A percentile compares a stretch with the other conserved stretches of the same genome.
Conservation (phyloP, 352 stramenopile genomes). For the Thalassiosira ordinaria region DNA sequence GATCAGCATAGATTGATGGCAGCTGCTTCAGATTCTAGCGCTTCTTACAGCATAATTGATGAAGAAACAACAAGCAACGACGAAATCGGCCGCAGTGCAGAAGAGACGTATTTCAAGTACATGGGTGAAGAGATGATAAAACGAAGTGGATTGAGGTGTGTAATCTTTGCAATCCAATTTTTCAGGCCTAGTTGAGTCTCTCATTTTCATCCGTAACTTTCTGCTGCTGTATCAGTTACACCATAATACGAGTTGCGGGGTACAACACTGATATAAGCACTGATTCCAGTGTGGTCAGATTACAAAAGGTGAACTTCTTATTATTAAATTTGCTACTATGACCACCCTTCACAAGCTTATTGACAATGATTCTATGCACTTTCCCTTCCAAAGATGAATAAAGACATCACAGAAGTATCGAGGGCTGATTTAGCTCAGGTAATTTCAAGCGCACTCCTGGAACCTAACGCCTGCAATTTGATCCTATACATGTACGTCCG, state of each 20-base stretch:
- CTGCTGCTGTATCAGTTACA: constrained; percentile 49
- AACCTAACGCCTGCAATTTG: constrained; percentile 82
- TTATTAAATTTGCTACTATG: not conserved
- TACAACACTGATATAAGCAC: constrained; percentile 69
- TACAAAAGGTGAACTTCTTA: constrained; percentile 56
- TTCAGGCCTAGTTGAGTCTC: no score
- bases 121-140: constrained; percentile 82
- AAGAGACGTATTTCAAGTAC: constrained; percentile 86
- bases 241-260: constrained; percentile 74
- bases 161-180: no score
- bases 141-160: constrained; percentile 71
- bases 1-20: constrained; percentile 58
- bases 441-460: constrained; percentile 73
- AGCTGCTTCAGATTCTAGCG: constrained; percentile 14
- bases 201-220: no score
- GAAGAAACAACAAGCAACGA: constrained; percentile 39
- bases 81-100: constrained; percentile 44
- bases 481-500: constrained; percentile 84
- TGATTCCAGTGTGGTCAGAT: constrained; percentile 73
- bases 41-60: constrained; percentile 35
- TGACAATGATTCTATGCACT: not conserved
- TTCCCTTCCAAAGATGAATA: constrained; percentile 44
- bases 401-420: constrained; percentile 69
- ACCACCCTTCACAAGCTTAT: no score
- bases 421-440: constrained; percentile 78